Evolutionary conservation across 805 yeast species (phyloP), one percentile per base, ranked within the genome.

Genomic region (Aciculoconidium aculeatum): DNA sequence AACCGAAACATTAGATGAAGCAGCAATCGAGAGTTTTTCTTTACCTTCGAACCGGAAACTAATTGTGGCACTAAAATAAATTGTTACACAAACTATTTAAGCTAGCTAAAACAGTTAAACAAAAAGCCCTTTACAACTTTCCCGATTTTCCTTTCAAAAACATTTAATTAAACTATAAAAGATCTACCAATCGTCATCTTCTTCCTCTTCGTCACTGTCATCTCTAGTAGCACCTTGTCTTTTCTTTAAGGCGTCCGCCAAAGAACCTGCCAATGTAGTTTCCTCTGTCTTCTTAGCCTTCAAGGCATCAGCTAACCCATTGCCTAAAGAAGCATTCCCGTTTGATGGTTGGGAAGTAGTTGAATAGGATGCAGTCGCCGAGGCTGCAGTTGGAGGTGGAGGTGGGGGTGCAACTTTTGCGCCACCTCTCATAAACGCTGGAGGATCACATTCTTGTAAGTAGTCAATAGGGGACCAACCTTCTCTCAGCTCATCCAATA

Each of bases 391-490:
- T 9, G 68, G 53, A 6, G 70, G 58, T 9, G 73, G 55, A 4
- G 69, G 58, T 10, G 65, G 51, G 2, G 61, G 41, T 1, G 51
- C 31, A 6, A 47, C 32, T 1, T 47, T 24, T 1, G 45, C 41
- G 3, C 49, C 47, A 9, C 51, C 55, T 9, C 13, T 11, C 15
- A 19, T 19, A 6, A 10, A 14, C 0, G 63, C 55, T 20, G 80
- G 75, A 8, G 72, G 68, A 3, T 56, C 72, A 40, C 72, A 71
- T 36, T 73, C 75, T 12, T 66, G 76, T 47, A 90, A 75, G 51
- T 88, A 92, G n/a, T 88, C 83, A 13, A 92, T 80, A 9, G 99
- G 99, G 8, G 92, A 90, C 98, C 98, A 92, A 4, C 99, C 99
- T 53, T 87, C 92, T 33, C 65, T 72, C 1, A 79, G 49, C 22